phyloP scores from a whole-genome alignment of 441 rosid genomes.

The Eutrema salsugineum region DNA sequence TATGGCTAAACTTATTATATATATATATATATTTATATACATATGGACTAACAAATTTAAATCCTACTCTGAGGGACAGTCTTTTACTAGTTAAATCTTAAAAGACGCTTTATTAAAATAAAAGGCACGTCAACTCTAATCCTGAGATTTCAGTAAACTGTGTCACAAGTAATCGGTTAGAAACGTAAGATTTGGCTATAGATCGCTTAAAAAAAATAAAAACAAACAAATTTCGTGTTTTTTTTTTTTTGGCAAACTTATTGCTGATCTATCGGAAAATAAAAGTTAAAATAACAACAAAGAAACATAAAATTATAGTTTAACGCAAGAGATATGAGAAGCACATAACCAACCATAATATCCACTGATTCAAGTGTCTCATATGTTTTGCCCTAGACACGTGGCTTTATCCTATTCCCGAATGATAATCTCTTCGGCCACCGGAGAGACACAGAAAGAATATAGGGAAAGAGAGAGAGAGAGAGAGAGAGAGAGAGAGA shows the following conservation, averaged over 20 bases:
- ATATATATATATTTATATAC: too few relatives aligned
- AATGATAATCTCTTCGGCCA: constrained; percentile 43
- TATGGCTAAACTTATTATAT: too few relatives aligned
- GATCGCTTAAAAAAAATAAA: not conserved
- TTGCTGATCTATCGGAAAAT: not conserved
- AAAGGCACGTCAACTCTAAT: constrained; percentile 5
- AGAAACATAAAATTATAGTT: not conserved
- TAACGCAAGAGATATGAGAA: not conserved
- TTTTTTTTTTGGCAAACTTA: too few relatives aligned
- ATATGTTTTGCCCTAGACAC: constrained; percentile 45
- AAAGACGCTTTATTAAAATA: not conserved
- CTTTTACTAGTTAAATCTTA: not conserved
- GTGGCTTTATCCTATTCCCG: constrained; percentile 35
- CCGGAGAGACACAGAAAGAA: constrained; percentile 18
- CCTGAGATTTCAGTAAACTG: not conserved
- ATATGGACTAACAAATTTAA: not conserved
- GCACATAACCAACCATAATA: constrained; percentile 8
- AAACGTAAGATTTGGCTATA: not conserved
- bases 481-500: not conserved
- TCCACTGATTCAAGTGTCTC: constrained; percentile 22
- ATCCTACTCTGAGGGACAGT: constrained; percentile 1
- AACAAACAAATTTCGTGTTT: not conserved
- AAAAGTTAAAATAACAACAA: not conserved
- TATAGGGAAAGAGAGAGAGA: constrained; percentile 5
- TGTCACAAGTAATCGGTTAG: not conserved